phyloP scores from a whole-genome alignment of 2,329 filamentous ascomycete genomes.

The Verticillium dahliae region DNA sequence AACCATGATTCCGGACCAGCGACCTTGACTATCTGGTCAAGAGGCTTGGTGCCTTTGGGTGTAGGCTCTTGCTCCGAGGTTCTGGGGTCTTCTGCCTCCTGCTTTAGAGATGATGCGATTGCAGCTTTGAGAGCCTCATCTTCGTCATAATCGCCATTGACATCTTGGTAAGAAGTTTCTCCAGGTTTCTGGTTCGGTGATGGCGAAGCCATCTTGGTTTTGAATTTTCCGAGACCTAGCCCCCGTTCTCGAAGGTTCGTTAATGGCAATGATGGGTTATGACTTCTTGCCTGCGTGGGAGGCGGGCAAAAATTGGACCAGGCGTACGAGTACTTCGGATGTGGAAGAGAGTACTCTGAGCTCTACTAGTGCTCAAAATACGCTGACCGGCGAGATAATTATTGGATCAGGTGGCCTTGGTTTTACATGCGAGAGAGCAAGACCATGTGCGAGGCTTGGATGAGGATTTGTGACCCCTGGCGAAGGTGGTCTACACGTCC shows the following conservation, averaged over 20 bases:
- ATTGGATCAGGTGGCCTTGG: not conserved
- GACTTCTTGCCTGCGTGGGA: too few species aligned
- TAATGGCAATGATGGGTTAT: too few species aligned
- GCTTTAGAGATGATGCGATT: slow-evolving; percentile 49
- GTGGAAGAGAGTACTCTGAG: too few species aligned
- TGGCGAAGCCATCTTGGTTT: not conserved
- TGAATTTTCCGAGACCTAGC: not conserved
- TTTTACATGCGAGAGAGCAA: too few species aligned
- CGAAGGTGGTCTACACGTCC: not conserved
- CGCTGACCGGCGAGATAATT: too few species aligned
- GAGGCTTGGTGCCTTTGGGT: too few species aligned
- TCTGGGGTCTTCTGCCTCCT: not conserved
- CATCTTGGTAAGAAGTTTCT: slow-evolving; percentile 14
- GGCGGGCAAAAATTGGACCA: too few species aligned
- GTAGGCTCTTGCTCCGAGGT: too few species aligned
- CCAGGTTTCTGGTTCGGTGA: not conserved
- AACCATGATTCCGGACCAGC: not conserved
- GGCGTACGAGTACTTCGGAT: too few species aligned
- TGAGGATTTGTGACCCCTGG: not conserved
- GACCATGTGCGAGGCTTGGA: too few species aligned
- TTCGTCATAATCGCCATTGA: slow-evolving; percentile 28
- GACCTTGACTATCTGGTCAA: not conserved
- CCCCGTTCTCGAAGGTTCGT: too few species aligned
- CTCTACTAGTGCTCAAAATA: too few species aligned
- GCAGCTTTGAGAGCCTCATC: slow-evolving; percentile 55